Evolutionary conservation across 2,329 filamentous ascomycete genomes (phyloP).

Genomic region (Drechslera avenae): DNA sequence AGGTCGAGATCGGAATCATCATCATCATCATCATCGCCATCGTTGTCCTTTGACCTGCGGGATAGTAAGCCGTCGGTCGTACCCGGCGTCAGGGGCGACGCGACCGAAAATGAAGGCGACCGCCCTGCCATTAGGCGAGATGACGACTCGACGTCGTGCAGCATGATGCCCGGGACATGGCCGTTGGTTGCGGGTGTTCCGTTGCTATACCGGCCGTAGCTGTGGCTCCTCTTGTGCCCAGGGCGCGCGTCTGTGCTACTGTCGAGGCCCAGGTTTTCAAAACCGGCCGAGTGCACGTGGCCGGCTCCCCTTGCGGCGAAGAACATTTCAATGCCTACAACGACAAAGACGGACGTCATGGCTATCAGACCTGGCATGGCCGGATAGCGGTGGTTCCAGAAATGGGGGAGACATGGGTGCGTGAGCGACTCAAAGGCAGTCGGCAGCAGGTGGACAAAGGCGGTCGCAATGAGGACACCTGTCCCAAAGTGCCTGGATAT

Average conservation of each 20-base stretch:
- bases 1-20: conserved; percentile 45
- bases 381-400: conserved; percentile 49
- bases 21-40: conserved; percentile 33
- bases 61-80: conserved; percentile 13
- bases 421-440: conserved; percentile 49
- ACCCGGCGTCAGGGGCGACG: conserved; percentile 30
- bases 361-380: conserved; percentile 49
- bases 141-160: conserved; percentile 40
- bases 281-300: conserved; percentile 62
- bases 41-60: conserved; percentile 22
- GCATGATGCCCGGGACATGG: conserved; percentile 36
- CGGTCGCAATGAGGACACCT: conserved; percentile 49
- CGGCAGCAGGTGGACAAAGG: conserved; percentile 50
- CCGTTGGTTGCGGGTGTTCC: conserved; percentile 26
- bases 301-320: conserved; percentile 73
- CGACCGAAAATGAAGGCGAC: conserved; percentile 38
- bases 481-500: conserved; percentile 50
- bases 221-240: conserved; percentile 39
- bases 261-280: conserved; percentile 50
- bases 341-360: conserved; percentile 57
- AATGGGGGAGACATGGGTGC: conserved; percentile 47
- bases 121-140: conserved; percentile 41
- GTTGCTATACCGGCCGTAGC: conserved; percentile 39
- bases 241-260: conserved; percentile 25
- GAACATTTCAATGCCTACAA: conserved; percentile 87